These are phyloP conservation scores for Rhodamnia rubescens DNA, from an alignment of 345 rosid species.

Conservation along the genomic window DNA sequence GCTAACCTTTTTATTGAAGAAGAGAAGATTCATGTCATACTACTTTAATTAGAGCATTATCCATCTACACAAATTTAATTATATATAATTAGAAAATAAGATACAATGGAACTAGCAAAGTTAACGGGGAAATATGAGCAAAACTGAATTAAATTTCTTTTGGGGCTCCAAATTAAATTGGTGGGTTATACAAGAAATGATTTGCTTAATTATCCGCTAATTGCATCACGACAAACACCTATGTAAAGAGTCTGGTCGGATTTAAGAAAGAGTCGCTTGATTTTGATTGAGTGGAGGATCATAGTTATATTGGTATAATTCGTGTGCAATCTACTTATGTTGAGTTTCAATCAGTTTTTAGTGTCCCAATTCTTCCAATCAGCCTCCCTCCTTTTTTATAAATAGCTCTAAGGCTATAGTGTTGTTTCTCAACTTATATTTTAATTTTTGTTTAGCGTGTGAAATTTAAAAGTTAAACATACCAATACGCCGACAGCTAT, in stretches of 20 bases:
- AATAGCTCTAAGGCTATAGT: neutral
- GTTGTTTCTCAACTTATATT: neutral
- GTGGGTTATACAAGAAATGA: neutral
- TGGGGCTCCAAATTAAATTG: neutral
- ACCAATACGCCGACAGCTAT: neutral
- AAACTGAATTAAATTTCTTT: too few species aligned
- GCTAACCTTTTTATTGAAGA: too few species aligned
- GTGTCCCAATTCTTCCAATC: neutral
- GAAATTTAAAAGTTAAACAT: neutral
- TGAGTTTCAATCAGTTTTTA: neutral
- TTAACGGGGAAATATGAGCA: neutral
- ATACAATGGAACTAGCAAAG: neutral
- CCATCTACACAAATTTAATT: neutral
- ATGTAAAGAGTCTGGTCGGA: neutral
- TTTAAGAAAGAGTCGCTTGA: neutral
- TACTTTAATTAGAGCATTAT: too few species aligned
- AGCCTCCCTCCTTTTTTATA: neutral
- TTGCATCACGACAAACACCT: neutral
- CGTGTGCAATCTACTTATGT: neutral
- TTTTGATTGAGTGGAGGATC: neutral
- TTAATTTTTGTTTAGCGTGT: neutral
- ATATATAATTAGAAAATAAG: neutral
- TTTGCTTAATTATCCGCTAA: neutral
- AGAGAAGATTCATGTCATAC: neutral
- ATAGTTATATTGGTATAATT: neutral